Percentiles rank a stretch among this genome's conserved stretches.
phyloP scores from a whole-genome alignment of 306 rosid species.

The Castanea crenata region DNA sequence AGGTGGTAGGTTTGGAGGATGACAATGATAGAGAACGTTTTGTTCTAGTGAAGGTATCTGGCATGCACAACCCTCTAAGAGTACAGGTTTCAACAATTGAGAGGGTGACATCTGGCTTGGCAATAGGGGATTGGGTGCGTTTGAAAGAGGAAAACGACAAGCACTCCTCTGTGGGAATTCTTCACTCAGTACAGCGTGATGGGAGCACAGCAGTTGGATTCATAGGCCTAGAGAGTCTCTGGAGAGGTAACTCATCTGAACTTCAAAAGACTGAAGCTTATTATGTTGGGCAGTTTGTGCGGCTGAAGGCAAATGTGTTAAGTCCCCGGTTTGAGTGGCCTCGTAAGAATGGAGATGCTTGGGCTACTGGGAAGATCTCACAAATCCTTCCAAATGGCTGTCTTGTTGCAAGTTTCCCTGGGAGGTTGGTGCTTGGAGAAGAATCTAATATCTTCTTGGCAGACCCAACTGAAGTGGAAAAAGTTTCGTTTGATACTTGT shows the following conservation, averaged over 20 bases:
- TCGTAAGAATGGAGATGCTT: constrained; percentile 45
- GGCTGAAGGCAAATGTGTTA: constrained; percentile 50
- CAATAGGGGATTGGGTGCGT: constrained; percentile 78
- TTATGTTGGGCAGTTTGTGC: constrained; percentile 76
- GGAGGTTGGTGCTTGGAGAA: constrained; percentile 55
- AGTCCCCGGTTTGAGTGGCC: constrained; percentile 88
- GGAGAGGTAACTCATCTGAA: constrained; percentile 71
- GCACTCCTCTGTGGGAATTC: constrained; percentile 79
- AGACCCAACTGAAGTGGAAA: constrained; percentile 90
- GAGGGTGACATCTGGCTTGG: constrained; percentile 70
- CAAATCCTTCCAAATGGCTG: constrained; percentile 90
- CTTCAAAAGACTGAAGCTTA: constrained; percentile 70
- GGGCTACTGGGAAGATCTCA: constrained; percentile 70
- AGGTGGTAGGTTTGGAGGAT: constrained; percentile 63
- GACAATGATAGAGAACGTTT: constrained; percentile 45
- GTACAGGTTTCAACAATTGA: constrained; percentile 59
- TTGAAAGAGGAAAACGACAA: constrained; percentile 54
- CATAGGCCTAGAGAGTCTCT: constrained; percentile 70
- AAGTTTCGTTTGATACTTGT: constrained; percentile 56
- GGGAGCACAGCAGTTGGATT: constrained; percentile 68
- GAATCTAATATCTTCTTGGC: constrained; percentile 58
- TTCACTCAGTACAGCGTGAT: constrained; percentile 63
- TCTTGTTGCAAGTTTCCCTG: constrained; percentile 76
- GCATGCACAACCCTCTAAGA: constrained; percentile 73
- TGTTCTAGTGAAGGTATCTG: constrained; percentile 70